phyloP scores from a whole-genome alignment of 1,139 yeast species.

The Lodderomyces pseudojiufengensis region DNA sequence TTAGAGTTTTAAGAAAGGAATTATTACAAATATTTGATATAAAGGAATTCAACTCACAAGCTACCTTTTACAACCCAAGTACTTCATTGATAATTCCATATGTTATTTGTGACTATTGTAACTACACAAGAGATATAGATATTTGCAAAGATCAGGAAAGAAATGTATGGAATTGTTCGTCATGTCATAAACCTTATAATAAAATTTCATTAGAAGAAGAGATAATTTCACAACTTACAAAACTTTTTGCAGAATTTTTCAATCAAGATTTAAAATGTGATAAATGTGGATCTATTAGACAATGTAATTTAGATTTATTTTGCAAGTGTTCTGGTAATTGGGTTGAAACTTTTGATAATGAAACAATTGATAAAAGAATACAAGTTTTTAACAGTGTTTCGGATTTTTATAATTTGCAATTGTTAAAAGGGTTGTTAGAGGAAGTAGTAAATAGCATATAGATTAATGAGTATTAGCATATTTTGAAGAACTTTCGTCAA shows the following conservation, averaged over 20 bases:
- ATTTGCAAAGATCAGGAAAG: constrained; percentile 64
- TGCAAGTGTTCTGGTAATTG: constrained; percentile 90
- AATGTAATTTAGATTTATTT: constrained; percentile 66
- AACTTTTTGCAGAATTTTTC: constrained; percentile 56
- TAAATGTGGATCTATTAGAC: constrained; percentile 68
- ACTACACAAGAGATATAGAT: constrained; percentile 71
- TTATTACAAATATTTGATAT: constrained; percentile 70
- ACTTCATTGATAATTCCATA: constrained; percentile 63
- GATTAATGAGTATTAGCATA: too few species aligned
- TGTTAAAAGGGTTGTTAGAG: constrained; percentile 49
- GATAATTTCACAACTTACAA: constrained; percentile 61
- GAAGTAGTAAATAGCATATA: constrained; percentile 15
- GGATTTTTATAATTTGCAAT: constrained; percentile 53
- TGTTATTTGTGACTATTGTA: constrained; percentile 78
- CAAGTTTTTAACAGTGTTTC: constrained; percentile 59
- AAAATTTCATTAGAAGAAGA: constrained; percentile 74
- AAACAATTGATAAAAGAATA: constrained; percentile 43
- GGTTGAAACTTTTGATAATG: constrained; percentile 54
- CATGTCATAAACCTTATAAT: constrained; percentile 64
- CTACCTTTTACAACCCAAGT: constrained; percentile 74
- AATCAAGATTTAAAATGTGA: constrained; percentile 79
- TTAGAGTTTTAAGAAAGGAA: constrained; percentile 70
- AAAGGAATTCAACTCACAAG: constrained; percentile 78
- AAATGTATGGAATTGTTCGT: constrained; percentile 61
- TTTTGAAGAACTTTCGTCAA: too few species aligned